A percentile compares a stretch with the other conserved stretches of the same genome.
phyloP scores from a whole-genome alignment of 306 rosid genomes.

The Neltuma alba region DNA sequence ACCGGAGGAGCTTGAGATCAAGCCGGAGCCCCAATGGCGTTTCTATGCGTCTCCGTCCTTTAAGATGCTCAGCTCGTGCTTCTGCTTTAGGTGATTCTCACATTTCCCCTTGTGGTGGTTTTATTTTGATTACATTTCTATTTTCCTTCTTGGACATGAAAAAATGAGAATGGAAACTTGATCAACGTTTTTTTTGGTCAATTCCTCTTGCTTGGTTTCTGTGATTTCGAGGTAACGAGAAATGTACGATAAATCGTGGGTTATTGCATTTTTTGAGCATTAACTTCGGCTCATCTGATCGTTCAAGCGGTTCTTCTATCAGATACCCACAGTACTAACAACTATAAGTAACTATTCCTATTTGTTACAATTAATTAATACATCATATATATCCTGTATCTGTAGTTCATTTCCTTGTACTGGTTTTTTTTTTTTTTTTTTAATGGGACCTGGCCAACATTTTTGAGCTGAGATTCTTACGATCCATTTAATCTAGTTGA shows the following conservation, averaged over 20 bases:
- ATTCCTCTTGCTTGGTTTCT: background rate
- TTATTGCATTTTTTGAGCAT: background rate
- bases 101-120: background rate
- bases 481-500: slow-evolving; percentile 52
- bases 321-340: too few species aligned
- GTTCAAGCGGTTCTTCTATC: background rate
- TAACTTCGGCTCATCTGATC: background rate
- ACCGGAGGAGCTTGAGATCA: slow-evolving; percentile 30
- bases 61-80: slow-evolving; percentile 55
- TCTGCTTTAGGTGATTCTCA: slow-evolving; percentile 49
- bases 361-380: too few species aligned
- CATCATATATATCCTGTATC: background rate
- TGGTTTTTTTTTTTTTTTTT: background rate
- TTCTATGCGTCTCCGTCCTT: slow-evolving; percentile 33
- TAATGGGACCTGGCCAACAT: background rate
- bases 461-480: slow-evolving; percentile 3
- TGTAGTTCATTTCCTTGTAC: background rate
- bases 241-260: background rate
- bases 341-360: too few species aligned
- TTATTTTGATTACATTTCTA: background rate
- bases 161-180: background rate
- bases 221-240: background rate
- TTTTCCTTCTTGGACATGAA: background rate
- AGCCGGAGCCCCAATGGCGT: slow-evolving; percentile 30
- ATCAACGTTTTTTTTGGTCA: background rate